A percentile compares a stretch with the other conserved stretches of the same genome.
Evolutionary conservation across 176 grass and related monocot genomes (phyloP).

Genomic region (Themeda triandra): DNA sequence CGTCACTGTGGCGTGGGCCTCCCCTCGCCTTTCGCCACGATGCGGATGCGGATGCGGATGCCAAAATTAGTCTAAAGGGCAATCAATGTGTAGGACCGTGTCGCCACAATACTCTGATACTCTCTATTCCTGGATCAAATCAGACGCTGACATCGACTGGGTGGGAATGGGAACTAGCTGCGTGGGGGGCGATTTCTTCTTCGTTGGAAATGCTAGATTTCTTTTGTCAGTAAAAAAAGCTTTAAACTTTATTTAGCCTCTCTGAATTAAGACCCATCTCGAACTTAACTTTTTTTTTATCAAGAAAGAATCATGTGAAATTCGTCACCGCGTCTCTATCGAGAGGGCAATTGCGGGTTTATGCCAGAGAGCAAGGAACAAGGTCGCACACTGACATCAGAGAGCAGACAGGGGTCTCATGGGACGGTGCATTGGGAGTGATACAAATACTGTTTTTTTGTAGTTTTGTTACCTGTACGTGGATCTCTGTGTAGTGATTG

Average conservation of each 20-base stretch:
- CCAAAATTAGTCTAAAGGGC: conserved; percentile 15
- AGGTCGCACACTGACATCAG: background rate
- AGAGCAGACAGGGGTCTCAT: background rate
- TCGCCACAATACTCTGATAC: background rate
- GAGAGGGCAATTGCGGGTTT: background rate
- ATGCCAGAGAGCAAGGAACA: background rate
- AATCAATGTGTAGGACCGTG: conserved; percentile 22
- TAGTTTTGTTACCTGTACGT: background rate
- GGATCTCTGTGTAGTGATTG: background rate
- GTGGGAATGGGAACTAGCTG: background rate
- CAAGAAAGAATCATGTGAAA: background rate
- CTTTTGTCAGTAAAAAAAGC: background rate
- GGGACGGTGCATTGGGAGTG: conserved; percentile 32
- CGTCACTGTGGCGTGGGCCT: conserved; percentile 11
- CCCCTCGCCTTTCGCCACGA: background rate
- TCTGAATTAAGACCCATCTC: background rate
- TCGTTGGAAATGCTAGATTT: background rate
- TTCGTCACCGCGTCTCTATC: too few relatives aligned
- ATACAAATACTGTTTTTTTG: background rate
- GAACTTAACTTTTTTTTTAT: background rate
- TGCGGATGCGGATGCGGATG: background rate
- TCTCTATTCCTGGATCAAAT: background rate
- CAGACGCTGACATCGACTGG: background rate
- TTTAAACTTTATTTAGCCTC: background rate
- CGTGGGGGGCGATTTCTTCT: background rate